A percentile compares a stretch with the other conserved stretches of the same genome.
Conservation (phyloP, 371 early-diverging fungal genomes). For the Rhizopus delemar region DNA sequence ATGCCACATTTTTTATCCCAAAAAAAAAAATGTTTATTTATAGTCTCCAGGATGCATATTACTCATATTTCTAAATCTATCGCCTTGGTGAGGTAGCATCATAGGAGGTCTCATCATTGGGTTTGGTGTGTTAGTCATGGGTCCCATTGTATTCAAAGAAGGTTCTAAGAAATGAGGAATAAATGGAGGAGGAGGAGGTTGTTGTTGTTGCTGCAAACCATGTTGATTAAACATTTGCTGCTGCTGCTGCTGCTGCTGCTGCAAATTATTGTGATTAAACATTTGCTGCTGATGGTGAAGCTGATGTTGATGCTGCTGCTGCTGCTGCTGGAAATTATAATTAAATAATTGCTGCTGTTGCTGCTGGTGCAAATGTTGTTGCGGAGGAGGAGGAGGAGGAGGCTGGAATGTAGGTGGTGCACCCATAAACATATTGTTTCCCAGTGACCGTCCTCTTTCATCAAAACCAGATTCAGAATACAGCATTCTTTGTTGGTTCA, state of each 20-base stretch:
- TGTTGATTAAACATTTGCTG: conserved; percentile 3
- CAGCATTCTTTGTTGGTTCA: neutral
- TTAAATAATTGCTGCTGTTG: no score
- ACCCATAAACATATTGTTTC: neutral
- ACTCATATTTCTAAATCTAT: conserved; percentile 19
- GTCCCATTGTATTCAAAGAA: conserved; percentile 13
- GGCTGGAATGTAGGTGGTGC: neutral
- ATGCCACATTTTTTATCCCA: neutral
- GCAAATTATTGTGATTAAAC: conserved; percentile 4
- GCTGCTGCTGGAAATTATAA: no score
- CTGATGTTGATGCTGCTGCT: no score
- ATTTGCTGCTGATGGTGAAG: neutral
- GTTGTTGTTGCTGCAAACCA: conserved; percentile 17
- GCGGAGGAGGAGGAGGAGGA: neutral
- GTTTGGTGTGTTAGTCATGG: conserved; percentile 30
- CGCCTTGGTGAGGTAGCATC: conserved; percentile 14
- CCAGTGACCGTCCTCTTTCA: neutral
- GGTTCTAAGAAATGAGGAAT: conserved; percentile 30
- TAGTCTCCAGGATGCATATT: conserved; percentile 5
- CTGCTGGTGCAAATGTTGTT: no score
- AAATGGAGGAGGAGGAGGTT: conserved; percentile 32
- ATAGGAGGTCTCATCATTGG: conserved; percentile 29
- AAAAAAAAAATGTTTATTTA: neutral
- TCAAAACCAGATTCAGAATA: neutral
- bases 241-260: conserved; percentile 21